These are phyloP conservation scores for Pelargonium nanum DNA, from an alignment of 345 rosid genomes.

Conservation along the genomic window DNA sequence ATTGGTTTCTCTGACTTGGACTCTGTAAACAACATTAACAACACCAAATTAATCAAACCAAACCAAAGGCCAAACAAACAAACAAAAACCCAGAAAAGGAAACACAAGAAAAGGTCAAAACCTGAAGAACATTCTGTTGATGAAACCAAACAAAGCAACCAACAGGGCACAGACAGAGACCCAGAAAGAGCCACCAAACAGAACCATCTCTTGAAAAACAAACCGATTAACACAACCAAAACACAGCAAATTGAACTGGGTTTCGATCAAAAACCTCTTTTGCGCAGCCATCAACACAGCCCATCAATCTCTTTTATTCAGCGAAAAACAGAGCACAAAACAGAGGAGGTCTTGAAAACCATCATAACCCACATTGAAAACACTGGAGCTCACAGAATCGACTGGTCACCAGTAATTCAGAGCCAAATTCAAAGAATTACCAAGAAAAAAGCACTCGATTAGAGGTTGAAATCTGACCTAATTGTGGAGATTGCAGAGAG, in stretches of 20 bases:
- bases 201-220: conserved; percentile 22
- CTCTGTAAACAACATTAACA: not conserved
- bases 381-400: conserved; percentile 20
- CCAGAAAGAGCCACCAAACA: conserved; percentile 28
- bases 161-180: conserved; percentile 34
- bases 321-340: conserved; percentile 22
- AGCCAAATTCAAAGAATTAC: too few relatives aligned
- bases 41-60: not conserved
- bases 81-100: not conserved
- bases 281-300: conserved; percentile 23
- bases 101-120: conserved; percentile 8
- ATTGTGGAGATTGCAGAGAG: not conserved
- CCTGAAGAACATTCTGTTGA: conserved; percentile 29
- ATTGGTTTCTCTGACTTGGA: not conserved
- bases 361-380: conserved; percentile 37
- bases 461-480: not conserved
- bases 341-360: conserved; percentile 10
- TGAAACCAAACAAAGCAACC: conserved; percentile 25
- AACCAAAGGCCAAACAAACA: too few relatives aligned
- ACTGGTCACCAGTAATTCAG: conserved; percentile 51
- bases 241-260: conserved; percentile 18
- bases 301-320: conserved; percentile 28
- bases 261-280: conserved; percentile 11
- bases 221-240: conserved; percentile 25
- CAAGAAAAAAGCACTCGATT: too few relatives aligned